These are phyloP conservation scores for Omphalea diandra DNA, from an alignment of 441 rosid genomes.

Conservation along the genomic window DNA sequence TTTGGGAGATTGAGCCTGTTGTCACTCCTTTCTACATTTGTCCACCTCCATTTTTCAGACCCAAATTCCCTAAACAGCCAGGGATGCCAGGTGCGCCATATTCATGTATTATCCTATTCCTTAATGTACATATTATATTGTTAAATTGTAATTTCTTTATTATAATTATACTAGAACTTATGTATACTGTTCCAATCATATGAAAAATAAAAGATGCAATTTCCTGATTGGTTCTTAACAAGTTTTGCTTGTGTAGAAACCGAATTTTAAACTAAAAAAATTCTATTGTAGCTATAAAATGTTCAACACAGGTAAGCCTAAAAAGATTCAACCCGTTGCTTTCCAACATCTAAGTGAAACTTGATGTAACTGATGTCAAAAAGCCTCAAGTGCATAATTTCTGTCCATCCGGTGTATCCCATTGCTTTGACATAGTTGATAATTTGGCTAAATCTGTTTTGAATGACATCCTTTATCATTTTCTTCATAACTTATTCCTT, in stretches of 20 bases:
- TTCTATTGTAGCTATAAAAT: neutral
- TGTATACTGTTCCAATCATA: neutral
- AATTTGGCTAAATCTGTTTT: neutral
- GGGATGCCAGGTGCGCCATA: conserved; percentile 73
- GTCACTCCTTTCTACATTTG: conserved; percentile 91
- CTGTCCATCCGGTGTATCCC: neutral
- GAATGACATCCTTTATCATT: neutral
- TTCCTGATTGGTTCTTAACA: neutral
- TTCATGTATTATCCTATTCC: neutral
- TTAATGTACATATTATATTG: neutral
- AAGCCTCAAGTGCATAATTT: neutral
- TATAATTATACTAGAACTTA: neutral
- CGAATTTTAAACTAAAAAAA: neutral
- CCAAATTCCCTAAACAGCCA: conserved; percentile 81
- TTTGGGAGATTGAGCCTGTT: conserved; percentile 93
- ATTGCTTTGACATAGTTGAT: neutral
- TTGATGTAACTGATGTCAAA: neutral
- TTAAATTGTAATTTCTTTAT: too few species aligned
- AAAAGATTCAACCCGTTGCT: neutral
- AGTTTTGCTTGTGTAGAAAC: neutral
- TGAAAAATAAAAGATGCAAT: neutral
- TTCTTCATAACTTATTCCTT: conserved; percentile 10
- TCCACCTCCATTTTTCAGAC: conserved; percentile 94
- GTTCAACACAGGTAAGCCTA: neutral
- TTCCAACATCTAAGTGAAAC: neutral